Percentiles rank a stretch among this genome's conserved stretches.
Evolutionary conservation across 1,139 yeast species (phyloP).

Genomic region (Debaryomycetaceae sp.): DNA sequence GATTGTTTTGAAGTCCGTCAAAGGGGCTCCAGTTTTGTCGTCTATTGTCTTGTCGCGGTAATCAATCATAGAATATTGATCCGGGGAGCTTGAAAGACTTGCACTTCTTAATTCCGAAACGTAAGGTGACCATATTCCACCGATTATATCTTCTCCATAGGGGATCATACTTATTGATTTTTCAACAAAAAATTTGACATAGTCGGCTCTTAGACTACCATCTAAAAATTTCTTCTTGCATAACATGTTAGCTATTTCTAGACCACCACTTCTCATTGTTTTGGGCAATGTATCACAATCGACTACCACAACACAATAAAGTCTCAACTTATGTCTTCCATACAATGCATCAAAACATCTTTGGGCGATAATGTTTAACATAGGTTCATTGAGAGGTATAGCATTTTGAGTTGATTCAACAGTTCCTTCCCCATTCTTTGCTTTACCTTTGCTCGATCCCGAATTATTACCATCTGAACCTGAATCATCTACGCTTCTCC

Average conservation of each 20-base stretch:
- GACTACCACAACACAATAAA: conserved; percentile 79
- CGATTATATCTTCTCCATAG: conserved; percentile 72
- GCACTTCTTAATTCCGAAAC: conserved; percentile 58
- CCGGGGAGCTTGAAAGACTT: conserved; percentile 38
- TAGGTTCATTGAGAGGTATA: conserved; percentile 51
- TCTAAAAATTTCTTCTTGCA: conserved; percentile 78
- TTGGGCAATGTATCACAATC: conserved; percentile 83
- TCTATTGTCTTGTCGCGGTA: conserved; percentile 71
- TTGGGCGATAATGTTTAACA: conserved; percentile 69
- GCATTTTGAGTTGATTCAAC: conserved; percentile 18
- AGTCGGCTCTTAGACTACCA: conserved; percentile 73
- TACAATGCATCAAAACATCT: conserved; percentile 69
- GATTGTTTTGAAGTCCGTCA: conserved; percentile 70
- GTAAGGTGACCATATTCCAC: conserved; percentile 83
- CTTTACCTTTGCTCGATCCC: conserved; percentile 7
- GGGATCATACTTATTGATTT: conserved; percentile 68
- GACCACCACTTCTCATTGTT: conserved; percentile 75
- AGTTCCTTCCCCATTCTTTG: conserved; percentile 9
- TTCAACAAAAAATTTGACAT: conserved; percentile 73
- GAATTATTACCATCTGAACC: conserved; percentile 10
- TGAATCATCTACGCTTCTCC: conserved; percentile 27
- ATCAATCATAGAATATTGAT: conserved; percentile 74
- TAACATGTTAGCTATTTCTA: conserved; percentile 90
- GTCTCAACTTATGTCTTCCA: conserved; percentile 69
- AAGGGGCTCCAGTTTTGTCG: conserved; percentile 68